These are phyloP conservation scores for Chlorophyllum brunneum DNA, from an alignment of 768 basidiomycete species.

Conservation along the genomic window DNA sequence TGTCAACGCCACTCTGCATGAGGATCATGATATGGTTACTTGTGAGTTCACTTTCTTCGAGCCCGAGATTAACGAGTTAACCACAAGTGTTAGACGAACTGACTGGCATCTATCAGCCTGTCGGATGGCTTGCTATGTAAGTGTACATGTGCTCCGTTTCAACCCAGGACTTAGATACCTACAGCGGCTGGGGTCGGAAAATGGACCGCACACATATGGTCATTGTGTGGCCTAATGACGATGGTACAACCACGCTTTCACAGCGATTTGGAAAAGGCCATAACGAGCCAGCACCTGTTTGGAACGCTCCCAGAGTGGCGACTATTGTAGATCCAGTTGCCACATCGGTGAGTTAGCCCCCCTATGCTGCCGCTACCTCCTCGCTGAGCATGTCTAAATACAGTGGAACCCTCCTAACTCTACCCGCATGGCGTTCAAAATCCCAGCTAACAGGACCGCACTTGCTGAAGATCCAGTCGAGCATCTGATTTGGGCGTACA, in stretches of 20 bases:
- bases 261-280: conserved; percentile 50
- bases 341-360: conserved; percentile 25
- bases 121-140: conserved; percentile 57
- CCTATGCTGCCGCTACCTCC: background rate
- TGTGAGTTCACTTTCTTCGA: conserved; percentile 30
- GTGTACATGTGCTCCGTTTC: conserved; percentile 3
- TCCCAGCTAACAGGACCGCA: conserved; percentile 35
- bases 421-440: conserved; percentile 37
- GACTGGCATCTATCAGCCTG: conserved; percentile 31
- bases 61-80: background rate
- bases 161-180: background rate
- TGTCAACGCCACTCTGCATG: conserved; percentile 39
- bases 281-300: conserved; percentile 40
- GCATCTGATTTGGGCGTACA: conserved; percentile 40
- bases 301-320: conserved; percentile 44
- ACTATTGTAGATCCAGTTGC: conserved; percentile 30
- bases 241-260: conserved; percentile 53
- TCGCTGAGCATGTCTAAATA: background rate
- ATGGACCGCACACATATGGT: conserved; percentile 56
- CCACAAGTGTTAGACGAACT: conserved; percentile 36
- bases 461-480: conserved; percentile 23
- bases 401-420: conserved; percentile 29
- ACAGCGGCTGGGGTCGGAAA: conserved; percentile 45
- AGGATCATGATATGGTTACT: conserved; percentile 35
- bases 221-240: conserved; percentile 45